These are phyloP conservation scores for Crinitomyces ghanaensis DNA, from an alignment of 805 yeast genomes.

Conservation along the genomic window DNA sequence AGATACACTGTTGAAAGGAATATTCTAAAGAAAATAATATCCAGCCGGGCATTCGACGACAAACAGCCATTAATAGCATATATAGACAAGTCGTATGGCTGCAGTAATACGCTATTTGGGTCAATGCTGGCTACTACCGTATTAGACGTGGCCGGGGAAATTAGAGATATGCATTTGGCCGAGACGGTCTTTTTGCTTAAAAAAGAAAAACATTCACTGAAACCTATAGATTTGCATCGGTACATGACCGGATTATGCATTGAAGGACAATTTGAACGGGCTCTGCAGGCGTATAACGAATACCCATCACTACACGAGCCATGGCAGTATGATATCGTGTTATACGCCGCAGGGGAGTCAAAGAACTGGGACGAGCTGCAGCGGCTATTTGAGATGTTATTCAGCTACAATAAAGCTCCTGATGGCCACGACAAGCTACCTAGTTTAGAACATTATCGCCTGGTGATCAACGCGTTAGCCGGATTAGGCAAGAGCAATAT, in stretches of 20 bases:
- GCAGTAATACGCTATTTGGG: constrained; percentile 5
- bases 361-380: constrained; percentile 47
- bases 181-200: constrained; percentile 27
- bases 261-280: constrained; percentile 16
- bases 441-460: constrained; percentile 41
- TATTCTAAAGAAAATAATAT: neutral
- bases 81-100: no score
- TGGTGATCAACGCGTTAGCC: constrained; percentile 52
- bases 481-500: constrained; percentile 35
- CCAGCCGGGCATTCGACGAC: no score
- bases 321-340: constrained; percentile 37
- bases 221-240: constrained; percentile 19
- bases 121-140: constrained; percentile 7
- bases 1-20: no score
- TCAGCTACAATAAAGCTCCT: no score
- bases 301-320: constrained; percentile 34
- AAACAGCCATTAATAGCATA: no score
- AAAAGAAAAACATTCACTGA: constrained; percentile 6
- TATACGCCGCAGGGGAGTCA: constrained; percentile 34
- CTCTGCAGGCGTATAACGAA: constrained; percentile 27
- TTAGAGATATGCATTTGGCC: neutral
- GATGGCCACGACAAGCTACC: constrained; percentile 46
- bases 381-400: constrained; percentile 41
- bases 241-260: constrained; percentile 16
- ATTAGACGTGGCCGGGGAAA: constrained; percentile 7